Percentiles rank a stretch among this genome's conserved stretches.
phyloP scores from a whole-genome alignment of 1,139 yeast genomes.

The Yamadazyma kanchanaburiensis region DNA sequence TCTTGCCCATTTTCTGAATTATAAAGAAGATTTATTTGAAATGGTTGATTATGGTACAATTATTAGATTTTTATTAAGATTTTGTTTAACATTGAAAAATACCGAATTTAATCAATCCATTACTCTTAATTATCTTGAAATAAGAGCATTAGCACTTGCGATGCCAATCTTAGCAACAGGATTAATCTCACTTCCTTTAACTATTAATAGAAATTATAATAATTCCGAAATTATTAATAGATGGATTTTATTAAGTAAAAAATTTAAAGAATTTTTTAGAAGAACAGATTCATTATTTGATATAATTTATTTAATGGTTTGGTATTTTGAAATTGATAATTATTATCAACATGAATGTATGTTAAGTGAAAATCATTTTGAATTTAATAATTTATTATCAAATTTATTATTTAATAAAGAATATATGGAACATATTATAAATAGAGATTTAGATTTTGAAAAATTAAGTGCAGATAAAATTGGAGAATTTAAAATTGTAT shows the following conservation, averaged over 20 bases:
- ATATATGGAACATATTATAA: constrained; percentile 18
- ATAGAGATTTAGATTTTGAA: constrained; percentile 6
- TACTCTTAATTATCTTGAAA: constrained; percentile 9
- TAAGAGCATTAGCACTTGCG: constrained; percentile 15
- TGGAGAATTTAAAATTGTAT: constrained; percentile 18
- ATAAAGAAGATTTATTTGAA: constrained; percentile 15
- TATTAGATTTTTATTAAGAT: constrained; percentile 5
- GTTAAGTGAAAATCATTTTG: constrained; percentile 27
- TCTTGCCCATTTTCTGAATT: constrained; percentile 13
- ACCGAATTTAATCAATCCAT: constrained; percentile 6
- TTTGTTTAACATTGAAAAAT: constrained; percentile 4
- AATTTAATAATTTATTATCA: constrained; percentile 28
- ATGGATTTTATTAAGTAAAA: constrained; percentile 24
- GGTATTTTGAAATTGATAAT: constrained; percentile 27
- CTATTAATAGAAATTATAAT: constrained; percentile 6
- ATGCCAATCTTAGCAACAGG: constrained; percentile 24
- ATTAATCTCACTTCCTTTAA: constrained; percentile 15
- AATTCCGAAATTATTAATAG: constrained; percentile 16
- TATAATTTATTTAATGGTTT: constrained; percentile 23
- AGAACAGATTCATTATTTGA: constrained; percentile 22
- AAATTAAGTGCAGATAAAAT: constrained; percentile 4
- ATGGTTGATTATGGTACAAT: constrained; percentile 13
- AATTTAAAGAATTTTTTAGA: constrained; percentile 17
- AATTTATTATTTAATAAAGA: constrained; percentile 24
- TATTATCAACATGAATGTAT: constrained; percentile 21